Evolutionary conservation across 1,139 yeast species (phyloP).

Genomic region (Pichia norvegensis): DNA sequence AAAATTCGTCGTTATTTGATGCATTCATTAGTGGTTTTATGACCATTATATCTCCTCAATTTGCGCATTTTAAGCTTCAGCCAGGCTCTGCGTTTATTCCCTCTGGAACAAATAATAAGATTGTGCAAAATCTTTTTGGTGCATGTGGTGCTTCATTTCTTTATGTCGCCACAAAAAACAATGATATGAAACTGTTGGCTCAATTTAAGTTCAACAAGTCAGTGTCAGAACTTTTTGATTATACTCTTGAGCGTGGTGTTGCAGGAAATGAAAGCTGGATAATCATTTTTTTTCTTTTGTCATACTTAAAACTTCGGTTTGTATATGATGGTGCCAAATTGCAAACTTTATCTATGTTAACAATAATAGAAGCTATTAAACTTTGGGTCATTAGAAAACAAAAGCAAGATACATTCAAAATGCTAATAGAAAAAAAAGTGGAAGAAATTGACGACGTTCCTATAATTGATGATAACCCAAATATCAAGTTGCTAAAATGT

Average conservation of each 20-base stretch:
- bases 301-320: slow-evolving; percentile 20
- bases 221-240: slow-evolving; percentile 12
- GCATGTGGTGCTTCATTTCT: slow-evolving; percentile 33
- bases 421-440: not conserved
- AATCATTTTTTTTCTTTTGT: slow-evolving; percentile 18
- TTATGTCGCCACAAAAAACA: slow-evolving; percentile 3
- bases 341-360: slow-evolving; percentile 16
- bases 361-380: slow-evolving; percentile 18
- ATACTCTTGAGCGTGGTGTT: slow-evolving; percentile 7
- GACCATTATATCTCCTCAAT: slow-evolving; percentile 34
- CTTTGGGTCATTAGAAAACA: slow-evolving; percentile 15
- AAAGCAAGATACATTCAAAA: too few relatives aligned
- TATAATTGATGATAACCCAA: not conserved
- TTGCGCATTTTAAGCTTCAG: slow-evolving; percentile 35
- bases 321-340: slow-evolving; percentile 16
- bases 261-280: slow-evolving; percentile 22
- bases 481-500: not conserved
- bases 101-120: slow-evolving; percentile 25
- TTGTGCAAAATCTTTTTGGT: slow-evolving; percentile 29
- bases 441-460: not conserved
- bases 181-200: slow-evolving; percentile 2
- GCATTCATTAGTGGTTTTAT: slow-evolving; percentile 35
- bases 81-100: slow-evolving; percentile 34
- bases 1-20: slow-evolving; percentile 23
- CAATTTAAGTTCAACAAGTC: slow-evolving; percentile 11